A percentile compares a stretch with the other conserved stretches of the same genome.
phyloP scores from a whole-genome alignment of 169 alveolate genomes.

The Cryptosporidium andersoni region DNA sequence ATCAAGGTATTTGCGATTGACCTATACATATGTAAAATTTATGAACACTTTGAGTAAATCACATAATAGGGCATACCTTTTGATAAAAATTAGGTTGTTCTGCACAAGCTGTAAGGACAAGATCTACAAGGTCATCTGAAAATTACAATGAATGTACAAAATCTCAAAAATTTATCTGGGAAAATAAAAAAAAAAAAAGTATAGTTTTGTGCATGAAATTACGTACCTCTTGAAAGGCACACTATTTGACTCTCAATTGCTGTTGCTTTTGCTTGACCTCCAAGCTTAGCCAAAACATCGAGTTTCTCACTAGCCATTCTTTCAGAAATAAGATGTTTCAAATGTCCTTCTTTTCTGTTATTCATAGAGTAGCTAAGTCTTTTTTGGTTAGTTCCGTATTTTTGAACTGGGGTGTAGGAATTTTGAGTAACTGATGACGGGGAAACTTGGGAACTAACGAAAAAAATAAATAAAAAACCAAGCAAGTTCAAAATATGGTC shows the following conservation, averaged over 20 bases:
- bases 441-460: no score
- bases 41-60: not conserved
- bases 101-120: conserved; percentile 38
- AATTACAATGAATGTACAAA: not conserved
- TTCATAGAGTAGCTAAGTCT: conserved; percentile 55
- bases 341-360: conserved; percentile 4
- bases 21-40: not conserved
- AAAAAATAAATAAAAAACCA: no score
- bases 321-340: conserved; percentile 23
- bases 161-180: not conserved
- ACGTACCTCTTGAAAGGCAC: conserved; percentile 51
- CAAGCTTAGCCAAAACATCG: conserved; percentile 13
- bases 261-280: conserved; percentile 30
- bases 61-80: conserved; percentile 18
- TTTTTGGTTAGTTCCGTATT: conserved; percentile 1
- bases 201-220: not conserved
- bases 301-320: conserved; percentile 19
- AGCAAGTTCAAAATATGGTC: no score
- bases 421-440: not conserved
- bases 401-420: conserved; percentile 12
- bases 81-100: conserved; percentile 40
- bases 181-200: not conserved
- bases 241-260: conserved; percentile 61
- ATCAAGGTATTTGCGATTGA: conserved; percentile 35
- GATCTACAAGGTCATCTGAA: conserved; percentile 32